Conservation (phyloP, 108 stramenopile species). For the Parmales sp. region DNA sequence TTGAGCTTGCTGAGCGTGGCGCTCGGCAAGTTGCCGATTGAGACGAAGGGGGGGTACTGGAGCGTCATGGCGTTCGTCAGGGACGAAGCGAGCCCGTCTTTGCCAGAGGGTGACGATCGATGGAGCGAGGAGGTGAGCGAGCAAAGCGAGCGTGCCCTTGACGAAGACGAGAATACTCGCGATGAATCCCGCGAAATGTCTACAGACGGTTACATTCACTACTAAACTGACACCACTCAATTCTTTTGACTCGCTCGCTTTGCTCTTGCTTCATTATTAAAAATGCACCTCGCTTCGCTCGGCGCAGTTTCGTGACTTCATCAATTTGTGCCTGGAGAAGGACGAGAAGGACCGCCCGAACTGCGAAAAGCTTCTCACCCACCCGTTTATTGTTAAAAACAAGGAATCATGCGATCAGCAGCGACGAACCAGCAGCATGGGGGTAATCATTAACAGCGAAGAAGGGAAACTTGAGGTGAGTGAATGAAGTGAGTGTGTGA, state of each 20-base stretch:
- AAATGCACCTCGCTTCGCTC: too few relatives aligned
- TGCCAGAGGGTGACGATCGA: conserved; percentile 16
- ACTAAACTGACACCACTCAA: too few relatives aligned
- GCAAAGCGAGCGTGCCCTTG: conserved; percentile 16
- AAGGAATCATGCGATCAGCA: too few relatives aligned
- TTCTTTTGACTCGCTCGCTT: too few relatives aligned
- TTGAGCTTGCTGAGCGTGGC: conserved; percentile 17
- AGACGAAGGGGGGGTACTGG: conserved; percentile 29
- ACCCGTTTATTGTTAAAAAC: conserved; percentile 24
- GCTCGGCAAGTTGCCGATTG: conserved; percentile 19
- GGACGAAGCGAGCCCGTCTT: conserved; percentile 27
- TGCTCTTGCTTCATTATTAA: too few relatives aligned
- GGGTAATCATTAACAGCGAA: too few relatives aligned
- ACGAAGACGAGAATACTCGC: not conserved
- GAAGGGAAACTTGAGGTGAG: too few relatives aligned
- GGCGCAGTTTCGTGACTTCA: conserved; percentile 32
- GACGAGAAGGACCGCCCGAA: conserved; percentile 6
- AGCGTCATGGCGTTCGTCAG: conserved; percentile 27
- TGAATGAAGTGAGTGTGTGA: too few relatives aligned
- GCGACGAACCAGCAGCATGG: too few relatives aligned
- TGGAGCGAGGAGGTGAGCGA: conserved; percentile 29
- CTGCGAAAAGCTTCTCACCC: conserved; percentile 2
- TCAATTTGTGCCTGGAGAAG: conserved; percentile 15
- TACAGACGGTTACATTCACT: too few relatives aligned
- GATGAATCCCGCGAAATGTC: too few relatives aligned